Base-by-base conservation (phyloP, 768 basidiomycete species). In the Boletus bicolor region DNA sequence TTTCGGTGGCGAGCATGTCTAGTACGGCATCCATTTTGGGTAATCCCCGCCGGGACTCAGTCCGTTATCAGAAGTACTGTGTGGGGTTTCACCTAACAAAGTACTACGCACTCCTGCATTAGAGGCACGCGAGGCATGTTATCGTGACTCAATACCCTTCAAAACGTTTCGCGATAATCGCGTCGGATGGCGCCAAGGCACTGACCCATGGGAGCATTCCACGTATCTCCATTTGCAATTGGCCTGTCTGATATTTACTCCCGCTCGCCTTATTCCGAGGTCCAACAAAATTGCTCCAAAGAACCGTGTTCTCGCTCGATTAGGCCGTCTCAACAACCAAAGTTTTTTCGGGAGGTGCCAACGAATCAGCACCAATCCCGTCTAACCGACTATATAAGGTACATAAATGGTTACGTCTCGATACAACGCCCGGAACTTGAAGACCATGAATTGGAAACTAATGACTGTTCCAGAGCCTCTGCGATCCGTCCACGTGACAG, bases 1-100 rank as follows among this genome's bases (percentile, higher is more conserved):
- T 35, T 55, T 37, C 5, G 32, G 66, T 72, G 72, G 68, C 70
- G 36, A 53, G 49, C 21, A 43, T 3, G 26, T 11, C 21, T 36
- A 15, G 41, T 5, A n/a, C 15, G 15, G 4, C 37, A 12, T 8
- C 54, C 56, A 12, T 55, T 58, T 28, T 44, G 26, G 52, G 58
- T 11, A 50, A 19, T 46, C 12, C 38, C 14, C 12, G n/a, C 19
- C 19, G 21, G 10, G 32, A 32, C 28, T 24, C 28, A 7, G 2
- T 9, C 7, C 32, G 32, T 32, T 30, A 30, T 30, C 28, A 44
- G n/a, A 37, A 19, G 19, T 19, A 19, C 36, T 9, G 17, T 21
- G 34, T 36, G 6, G 35, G n/a, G 35, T 48, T 37, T 37, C 49
- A 6, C 44, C 21, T 5, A 35, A 28, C 28, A 43, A 26, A 15